phyloP scores from a whole-genome alignment of 2,329 filamentous ascomycete species.

The Venturia pyrina region DNA sequence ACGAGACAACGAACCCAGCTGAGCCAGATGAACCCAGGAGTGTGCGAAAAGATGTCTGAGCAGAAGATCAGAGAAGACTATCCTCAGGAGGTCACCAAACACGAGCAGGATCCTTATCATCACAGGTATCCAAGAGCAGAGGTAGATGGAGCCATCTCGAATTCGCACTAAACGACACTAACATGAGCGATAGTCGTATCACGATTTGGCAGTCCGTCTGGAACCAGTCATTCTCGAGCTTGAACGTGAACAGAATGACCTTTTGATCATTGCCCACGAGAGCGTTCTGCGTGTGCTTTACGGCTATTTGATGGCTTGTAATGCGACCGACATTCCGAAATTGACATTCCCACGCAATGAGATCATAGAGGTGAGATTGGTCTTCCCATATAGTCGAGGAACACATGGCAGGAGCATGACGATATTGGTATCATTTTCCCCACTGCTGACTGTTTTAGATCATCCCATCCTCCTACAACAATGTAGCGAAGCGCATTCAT shows the following conservation, averaged over 20 bases:
- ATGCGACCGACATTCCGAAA: slow-evolving; percentile 84
- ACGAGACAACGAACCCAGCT: slow-evolving; percentile 90
- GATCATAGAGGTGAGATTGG: slow-evolving; percentile 67
- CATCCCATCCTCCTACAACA: slow-evolving; percentile 94
- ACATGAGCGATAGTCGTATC: slow-evolving; percentile 61
- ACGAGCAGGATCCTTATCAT: slow-evolving; percentile 91
- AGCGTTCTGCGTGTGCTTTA: slow-evolving; percentile 95
- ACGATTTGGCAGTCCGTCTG: slow-evolving; percentile 93
- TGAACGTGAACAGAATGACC: slow-evolving; percentile 90
- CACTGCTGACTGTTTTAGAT: slow-evolving; percentile 42
- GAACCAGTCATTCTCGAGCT: slow-evolving; percentile 97
- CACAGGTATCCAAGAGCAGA: slow-evolving; percentile 93
- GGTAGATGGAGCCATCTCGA: slow-evolving; percentile 37
- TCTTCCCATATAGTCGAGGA: not conserved
- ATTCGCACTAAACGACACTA: slow-evolving; percentile 14
- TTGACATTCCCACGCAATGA: slow-evolving; percentile 92
- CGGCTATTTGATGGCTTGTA: slow-evolving; percentile 97
- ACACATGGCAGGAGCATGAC: no score
- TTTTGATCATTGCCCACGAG: slow-evolving; percentile 97
- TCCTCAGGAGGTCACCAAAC: slow-evolving; percentile 84
- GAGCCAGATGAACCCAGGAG: slow-evolving; percentile 93
- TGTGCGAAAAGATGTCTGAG: slow-evolving; percentile 90
- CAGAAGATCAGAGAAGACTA: slow-evolving; percentile 69
- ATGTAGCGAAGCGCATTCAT: slow-evolving; percentile 81
- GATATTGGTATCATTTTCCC: not conserved